Base-by-base conservation (phyloP, 2,329 filamentous ascomycete species). In the Fusarium bactridioides region DNA sequence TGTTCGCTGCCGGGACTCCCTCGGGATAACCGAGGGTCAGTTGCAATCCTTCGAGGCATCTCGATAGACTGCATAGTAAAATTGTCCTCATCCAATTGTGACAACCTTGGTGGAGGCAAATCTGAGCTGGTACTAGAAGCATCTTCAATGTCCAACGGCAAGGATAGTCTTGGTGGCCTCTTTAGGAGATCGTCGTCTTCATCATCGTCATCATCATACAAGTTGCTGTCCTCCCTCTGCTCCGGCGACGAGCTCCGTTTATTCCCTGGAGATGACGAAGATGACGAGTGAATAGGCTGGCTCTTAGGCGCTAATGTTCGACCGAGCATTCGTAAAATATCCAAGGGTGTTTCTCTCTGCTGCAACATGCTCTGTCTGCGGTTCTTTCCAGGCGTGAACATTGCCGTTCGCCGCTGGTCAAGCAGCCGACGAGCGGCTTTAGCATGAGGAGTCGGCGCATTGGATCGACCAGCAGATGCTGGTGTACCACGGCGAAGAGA, bases 1-100 rank as follows among this genome's bases (percentile, higher is more conserved):
- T 86, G 82, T 59, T 84, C 79, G 66, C 85, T 89, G 0, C 85
- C 87, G 70, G 90, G 80, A 68, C 87, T 90, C 4, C 84, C 86
- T 61, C 89, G 80, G 16, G 87, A 88, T 35, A 86, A 75, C 35
- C 87, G 80, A 7, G 82, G 81, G 7, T 79, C 77, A 0, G 83
- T 83, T 51, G 83, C 76, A 21, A 84, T 86, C 54, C 90, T 82
- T 33, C 90, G 83, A 12, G 89, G 86, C 54, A 90, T 76, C 79
- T 92, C 90, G 33, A 92, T 84, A 4, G 89, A 90, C 66, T 87
- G 85, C 44, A 86, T 79, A 0, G 89, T 91, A 68, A 85, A 85
- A 71, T 91, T 87, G 45, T 89, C 87, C 31, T 90, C 87, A 61
- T 91, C 88, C 29, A 91, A 76, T 15, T 84, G 83, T 37, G 86